Evolutionary conservation across 768 basidiomycete genomes (phyloP), one percentile per base, ranked within the genome.

Genomic region (Mycena chlorophos): DNA sequence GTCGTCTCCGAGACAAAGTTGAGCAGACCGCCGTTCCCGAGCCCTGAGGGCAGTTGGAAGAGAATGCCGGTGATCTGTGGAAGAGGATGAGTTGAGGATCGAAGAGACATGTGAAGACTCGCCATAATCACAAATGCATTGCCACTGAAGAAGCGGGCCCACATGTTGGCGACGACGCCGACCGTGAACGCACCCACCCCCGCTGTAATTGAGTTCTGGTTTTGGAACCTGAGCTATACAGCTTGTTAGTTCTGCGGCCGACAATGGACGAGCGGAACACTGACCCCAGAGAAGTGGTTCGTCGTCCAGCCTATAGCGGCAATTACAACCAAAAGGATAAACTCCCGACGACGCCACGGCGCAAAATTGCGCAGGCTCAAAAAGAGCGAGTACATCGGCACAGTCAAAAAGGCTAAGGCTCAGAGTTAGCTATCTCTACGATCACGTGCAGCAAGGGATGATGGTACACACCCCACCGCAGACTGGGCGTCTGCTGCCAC

Each of bases 61-160:
- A 93, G 76, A 46, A 94, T 88, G 22, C 88, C 90, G 0, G 87
- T 89, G 59, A 89, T 86, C 74, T 77, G 52, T 14, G 73, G 48
- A 1, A 30, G 13, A 13, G 2, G 29, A 37, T 8, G 5, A 30
- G n/a, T 43, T 17, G 20, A 25, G 46, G 19, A 28, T 23, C 17
- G 27, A 45, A 51, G 30, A 19, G 42, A 22, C 28, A 17, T 17
- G 25, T 22, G 22, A 45, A 3, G 14, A 69, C 78, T 30, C 39
- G 89, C 88, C 84, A 91, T 90, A 56, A 93, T 83, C 20, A 91
- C 88, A 65, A 92, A 93, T 1, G 88, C 84, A 49, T 86, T 85
- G 13, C 89, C 88, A 3, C 77, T 73, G 63, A 87, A 86, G 68
- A 91, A 79, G 37, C 87, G 82, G 2, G 85, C 87, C 58, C 89